phyloP scores from a whole-genome alignment of 176 grass and related monocot species.

The Oryza glaberrima region DNA sequence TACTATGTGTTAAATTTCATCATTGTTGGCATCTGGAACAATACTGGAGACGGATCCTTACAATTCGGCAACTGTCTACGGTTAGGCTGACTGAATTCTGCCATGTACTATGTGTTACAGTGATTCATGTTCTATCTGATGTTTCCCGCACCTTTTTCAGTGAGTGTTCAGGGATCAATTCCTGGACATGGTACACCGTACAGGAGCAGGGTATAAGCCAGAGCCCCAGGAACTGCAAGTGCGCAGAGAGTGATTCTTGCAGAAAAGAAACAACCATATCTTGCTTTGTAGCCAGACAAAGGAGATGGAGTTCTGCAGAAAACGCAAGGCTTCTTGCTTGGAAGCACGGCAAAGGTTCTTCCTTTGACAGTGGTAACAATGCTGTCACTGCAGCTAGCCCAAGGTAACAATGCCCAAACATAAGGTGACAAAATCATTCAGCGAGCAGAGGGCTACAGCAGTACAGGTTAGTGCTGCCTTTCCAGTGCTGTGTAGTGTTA shows the following conservation, averaged over 20 bases:
- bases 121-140: neutral
- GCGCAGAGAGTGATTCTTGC: neutral
- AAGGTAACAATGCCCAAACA: neutral
- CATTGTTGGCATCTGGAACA: no score
- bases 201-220: neutral
- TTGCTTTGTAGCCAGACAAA: conserved; percentile 18
- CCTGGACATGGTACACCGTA: conserved; percentile 12
- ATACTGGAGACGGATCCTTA: no score
- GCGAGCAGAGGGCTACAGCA: neutral
- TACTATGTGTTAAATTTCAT: no score
- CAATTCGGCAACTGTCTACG: no score
- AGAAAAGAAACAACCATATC: neutral
- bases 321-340: conserved; percentile 10
- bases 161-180: conserved; percentile 8
- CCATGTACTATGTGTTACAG: no score
- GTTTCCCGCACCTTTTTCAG: neutral
- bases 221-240: neutral
- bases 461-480: neutral
- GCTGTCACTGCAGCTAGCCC: neutral
- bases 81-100: no score
- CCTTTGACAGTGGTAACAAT: neutral
- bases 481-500: neutral
- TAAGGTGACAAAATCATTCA: neutral
- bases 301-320: neutral
- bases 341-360: conserved; percentile 14